Evolutionary conservation across 345 rosid species (phyloP).

Genomic region (Kernera saxatilis): DNA sequence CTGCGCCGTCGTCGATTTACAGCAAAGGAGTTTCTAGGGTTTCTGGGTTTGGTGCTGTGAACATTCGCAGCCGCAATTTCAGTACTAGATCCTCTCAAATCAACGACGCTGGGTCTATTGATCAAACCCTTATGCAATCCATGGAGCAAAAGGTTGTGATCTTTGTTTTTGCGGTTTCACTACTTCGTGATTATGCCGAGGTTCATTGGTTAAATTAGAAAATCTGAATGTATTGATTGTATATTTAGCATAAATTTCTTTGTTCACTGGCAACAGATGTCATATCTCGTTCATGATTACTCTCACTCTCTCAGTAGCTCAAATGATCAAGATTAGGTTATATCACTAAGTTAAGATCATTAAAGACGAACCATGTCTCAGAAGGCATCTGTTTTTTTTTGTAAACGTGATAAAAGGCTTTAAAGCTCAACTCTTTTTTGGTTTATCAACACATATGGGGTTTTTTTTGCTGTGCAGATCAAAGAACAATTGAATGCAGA

Average conservation of each 20-base stretch:
- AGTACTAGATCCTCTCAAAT: conserved; percentile 53
- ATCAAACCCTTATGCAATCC: conserved; percentile 79
- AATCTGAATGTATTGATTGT: neutral
- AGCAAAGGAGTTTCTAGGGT: conserved; percentile 18
- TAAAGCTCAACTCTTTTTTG: neutral
- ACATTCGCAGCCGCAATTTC: conserved; percentile 37
- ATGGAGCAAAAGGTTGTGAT: conserved; percentile 78
- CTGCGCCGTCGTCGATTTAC: conserved; percentile 22
- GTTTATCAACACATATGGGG: neutral
- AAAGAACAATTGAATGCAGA: conserved; percentile 76
- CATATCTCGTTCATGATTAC: neutral
- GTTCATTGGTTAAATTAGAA: neutral
- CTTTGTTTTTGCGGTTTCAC: neutral
- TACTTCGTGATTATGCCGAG: neutral
- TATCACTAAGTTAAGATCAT: neutral
- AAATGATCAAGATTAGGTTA: neutral
- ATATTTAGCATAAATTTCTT: neutral
- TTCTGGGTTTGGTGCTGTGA: conserved; percentile 25
- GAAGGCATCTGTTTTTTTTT: neutral
- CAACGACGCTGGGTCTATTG: conserved; percentile 81
- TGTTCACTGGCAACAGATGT: neutral
- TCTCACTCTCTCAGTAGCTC: neutral
- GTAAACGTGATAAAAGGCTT: neutral
- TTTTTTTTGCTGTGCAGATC: conserved; percentile 42
- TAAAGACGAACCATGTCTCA: neutral